A percentile compares a stretch with the other conserved stretches of the same genome.
Evolutionary conservation across 345 rosid genomes (phyloP).

Genomic region (Physaria fendleri): DNA sequence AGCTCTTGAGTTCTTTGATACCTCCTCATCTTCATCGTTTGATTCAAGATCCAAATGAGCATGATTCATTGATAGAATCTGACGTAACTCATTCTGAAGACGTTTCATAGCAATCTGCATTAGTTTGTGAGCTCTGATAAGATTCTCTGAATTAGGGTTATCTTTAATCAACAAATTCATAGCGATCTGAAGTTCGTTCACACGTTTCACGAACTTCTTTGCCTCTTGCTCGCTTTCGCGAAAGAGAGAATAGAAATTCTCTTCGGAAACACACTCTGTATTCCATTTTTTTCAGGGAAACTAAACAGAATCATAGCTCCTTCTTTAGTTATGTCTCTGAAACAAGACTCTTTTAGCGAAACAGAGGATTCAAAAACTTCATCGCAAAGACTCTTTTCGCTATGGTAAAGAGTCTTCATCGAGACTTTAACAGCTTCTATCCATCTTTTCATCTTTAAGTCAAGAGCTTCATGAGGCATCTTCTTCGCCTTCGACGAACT

Average conservation of each 20-base stretch:
- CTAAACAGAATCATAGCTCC: constrained; percentile 53
- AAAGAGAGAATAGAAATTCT: constrained; percentile 40
- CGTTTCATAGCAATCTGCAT: constrained; percentile 65
- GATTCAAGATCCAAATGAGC: constrained; percentile 59
- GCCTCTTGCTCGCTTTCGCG: constrained; percentile 49
- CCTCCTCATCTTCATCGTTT: constrained; percentile 36
- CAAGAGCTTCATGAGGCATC: constrained; percentile 54
- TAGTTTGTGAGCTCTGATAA: constrained; percentile 45
- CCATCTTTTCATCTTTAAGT: constrained; percentile 52
- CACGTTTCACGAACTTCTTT: constrained; percentile 41
- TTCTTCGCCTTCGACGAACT: constrained; percentile 45
- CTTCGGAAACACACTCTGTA: constrained; percentile 31
- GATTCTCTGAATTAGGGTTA: constrained; percentile 34
- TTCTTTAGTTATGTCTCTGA: constrained; percentile 55
- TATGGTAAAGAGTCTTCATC: constrained; percentile 42
- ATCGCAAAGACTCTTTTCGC: constrained; percentile 66
- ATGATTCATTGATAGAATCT: constrained; percentile 51
- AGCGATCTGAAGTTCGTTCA: constrained; percentile 39
- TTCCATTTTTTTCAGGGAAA: constrained; percentile 58
- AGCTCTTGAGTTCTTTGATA: constrained; percentile 38
- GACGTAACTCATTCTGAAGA: constrained; percentile 54
- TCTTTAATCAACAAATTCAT: constrained; percentile 42
- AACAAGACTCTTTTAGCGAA: constrained; percentile 54
- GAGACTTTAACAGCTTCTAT: constrained; percentile 46
- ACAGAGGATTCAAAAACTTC: constrained; percentile 59